These are phyloP conservation scores for Camelina laxa DNA, from an alignment of 345 rosid genomes.

Conservation along the genomic window DNA sequence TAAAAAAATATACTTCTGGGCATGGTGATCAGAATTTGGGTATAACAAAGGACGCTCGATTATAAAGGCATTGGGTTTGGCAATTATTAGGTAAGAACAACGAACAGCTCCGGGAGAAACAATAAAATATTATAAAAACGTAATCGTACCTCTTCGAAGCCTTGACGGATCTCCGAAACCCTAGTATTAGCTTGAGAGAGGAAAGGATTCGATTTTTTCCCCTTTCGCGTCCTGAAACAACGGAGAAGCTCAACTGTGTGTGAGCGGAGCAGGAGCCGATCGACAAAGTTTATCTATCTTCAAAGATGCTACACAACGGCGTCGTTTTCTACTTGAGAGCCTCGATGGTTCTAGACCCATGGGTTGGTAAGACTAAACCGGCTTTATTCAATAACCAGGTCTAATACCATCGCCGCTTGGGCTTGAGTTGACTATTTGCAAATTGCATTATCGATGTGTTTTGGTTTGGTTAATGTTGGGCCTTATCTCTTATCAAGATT, in stretches of 20 bases:
- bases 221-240: slow-evolving; percentile 17
- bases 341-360: slow-evolving; percentile 20
- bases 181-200: neutral
- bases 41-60: neutral
- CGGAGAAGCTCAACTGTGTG: slow-evolving; percentile 27
- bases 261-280: slow-evolving; percentile 2
- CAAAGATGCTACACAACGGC: neutral
- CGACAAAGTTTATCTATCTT: slow-evolving; percentile 29
- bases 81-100: neutral
- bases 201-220: slow-evolving; percentile 4
- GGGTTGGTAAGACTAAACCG: slow-evolving; percentile 29
- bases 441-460: neutral
- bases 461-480: neutral
- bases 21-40: slow-evolving; percentile 7
- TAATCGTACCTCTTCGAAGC: slow-evolving; percentile 15
- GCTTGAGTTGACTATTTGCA: neutral
- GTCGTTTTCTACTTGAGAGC: neutral
- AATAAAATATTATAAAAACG: neutral
- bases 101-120: neutral
- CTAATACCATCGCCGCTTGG: neutral
- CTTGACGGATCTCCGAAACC: slow-evolving; percentile 16
- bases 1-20: neutral
- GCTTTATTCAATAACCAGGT: slow-evolving; percentile 6
- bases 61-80: slow-evolving; percentile 7
- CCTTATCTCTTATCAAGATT: too few species aligned